Base-by-base conservation (phyloP, 108 stramenopile species). In the Parietichytrium sp. region DNA sequence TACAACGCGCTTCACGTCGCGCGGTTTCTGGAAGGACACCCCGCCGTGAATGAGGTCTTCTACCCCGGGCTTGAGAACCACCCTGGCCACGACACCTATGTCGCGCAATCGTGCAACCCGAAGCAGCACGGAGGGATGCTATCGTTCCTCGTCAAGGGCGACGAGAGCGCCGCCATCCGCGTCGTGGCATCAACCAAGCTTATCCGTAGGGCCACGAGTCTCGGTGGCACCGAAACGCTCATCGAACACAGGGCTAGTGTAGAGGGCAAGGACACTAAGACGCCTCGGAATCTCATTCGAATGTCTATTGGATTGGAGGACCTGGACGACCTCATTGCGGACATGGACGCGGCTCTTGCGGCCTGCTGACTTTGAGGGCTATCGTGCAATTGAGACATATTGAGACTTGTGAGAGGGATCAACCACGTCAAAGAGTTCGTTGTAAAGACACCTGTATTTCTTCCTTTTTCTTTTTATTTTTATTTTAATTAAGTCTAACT, bases 291-390 rank as follows among this genome's bases (percentile, higher is more conserved):
- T 48, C 55, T 90, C 79, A 51, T 90, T 7, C 84, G 89, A 7
- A 50, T 90, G 16, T 83, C 82, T 23, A 81, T 89, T 20, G 89
- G 89, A 27, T 33, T 88, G 47, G 89, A 90, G 83, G 36, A 78
- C 38, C 49, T 80, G 3, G 82, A 82, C 15, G 89, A 90, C 81
- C 82, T 90, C 3, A 83, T 88, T 33, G 82, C 81, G 3, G 89
- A 90, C 82, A 53, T 88, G 51, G 47, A 42, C 3, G 79, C 30
- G 29, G 87, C 89, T 27, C 54, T 87, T 20, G 79, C 54, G 3
- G 78, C 78, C 30, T 12, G 15, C 78, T 54, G n/a, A n/a, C n/a
- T n/a, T n/a, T n/a, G n/a, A n/a, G n/a, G n/a, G n/a, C n/a, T n/a
- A n/a, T n/a, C n/a, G n/a, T n/a, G n/a, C n/a, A n/a, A n/a, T n/a